Conservation (phyloP, 208 protist genomes). For the Leishmania tropica region DNA sequence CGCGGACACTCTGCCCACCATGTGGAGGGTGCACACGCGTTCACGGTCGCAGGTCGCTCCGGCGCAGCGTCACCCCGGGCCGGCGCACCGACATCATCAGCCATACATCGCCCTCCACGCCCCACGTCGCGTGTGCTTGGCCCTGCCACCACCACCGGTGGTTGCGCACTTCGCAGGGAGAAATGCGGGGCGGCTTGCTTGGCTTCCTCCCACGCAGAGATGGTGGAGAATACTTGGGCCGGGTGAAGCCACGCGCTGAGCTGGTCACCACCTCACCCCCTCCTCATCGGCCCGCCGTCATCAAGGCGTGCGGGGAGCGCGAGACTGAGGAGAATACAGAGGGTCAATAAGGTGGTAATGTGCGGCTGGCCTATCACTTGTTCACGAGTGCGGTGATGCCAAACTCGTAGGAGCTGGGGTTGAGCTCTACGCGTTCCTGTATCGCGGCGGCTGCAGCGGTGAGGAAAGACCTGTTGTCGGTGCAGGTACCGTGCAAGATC, state of each 20-base stretch:
- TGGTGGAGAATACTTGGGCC: neutral
- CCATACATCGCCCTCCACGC: neutral
- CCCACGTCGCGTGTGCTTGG: neutral
- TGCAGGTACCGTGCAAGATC: constrained; percentile 80
- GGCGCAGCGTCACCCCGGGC: too few species aligned
- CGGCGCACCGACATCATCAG: neutral
- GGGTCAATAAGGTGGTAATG: neutral
- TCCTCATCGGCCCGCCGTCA: too few species aligned
- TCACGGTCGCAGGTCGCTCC: neutral
- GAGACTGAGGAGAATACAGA: neutral
- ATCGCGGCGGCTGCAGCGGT: constrained; percentile 69
- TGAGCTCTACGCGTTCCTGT: constrained; percentile 63
- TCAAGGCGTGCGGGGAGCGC: too few species aligned
- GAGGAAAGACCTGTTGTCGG: constrained; percentile 67
- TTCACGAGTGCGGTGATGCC: constrained; percentile 78
- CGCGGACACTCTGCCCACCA: neutral
- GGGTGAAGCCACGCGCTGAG: neutral
- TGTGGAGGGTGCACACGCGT: neutral
- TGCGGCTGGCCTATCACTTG: neutral
- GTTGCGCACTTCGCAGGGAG: neutral
- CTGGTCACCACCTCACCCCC: too few species aligned
- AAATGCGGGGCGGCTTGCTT: neutral
- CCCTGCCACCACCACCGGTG: neutral
- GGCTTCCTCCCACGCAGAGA: neutral
- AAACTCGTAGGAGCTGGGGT: constrained; percentile 69